Evolutionary conservation across 2,329 filamentous ascomycete species (phyloP).

Genomic region (Alternaria sp.): DNA sequence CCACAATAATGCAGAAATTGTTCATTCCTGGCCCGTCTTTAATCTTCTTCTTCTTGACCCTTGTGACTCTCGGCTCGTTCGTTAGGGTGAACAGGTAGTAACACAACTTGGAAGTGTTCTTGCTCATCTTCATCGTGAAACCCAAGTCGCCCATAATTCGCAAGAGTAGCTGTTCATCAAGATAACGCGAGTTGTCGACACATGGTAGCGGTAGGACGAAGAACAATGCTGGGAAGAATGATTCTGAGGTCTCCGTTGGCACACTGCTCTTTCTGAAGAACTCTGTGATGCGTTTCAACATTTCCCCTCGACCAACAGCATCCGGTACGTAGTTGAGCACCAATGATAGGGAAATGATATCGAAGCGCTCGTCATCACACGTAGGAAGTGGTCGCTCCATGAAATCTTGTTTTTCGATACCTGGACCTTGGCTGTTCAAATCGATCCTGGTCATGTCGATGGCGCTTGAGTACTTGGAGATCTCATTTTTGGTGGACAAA

Average conservation of each 20-base stretch:
- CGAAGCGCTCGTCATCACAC: conserved; percentile 71
- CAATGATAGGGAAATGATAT: conserved; percentile 89
- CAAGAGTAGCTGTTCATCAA: conserved; percentile 73
- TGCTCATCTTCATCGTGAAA: conserved; percentile 70
- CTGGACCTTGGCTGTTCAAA: conserved; percentile 81
- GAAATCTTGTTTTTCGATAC: conserved; percentile 90
- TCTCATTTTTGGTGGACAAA: conserved; percentile 83
- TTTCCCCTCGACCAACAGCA: conserved; percentile 76
- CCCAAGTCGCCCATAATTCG: conserved; percentile 81
- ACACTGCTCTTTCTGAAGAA: conserved; percentile 37
- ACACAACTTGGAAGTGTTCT: conserved; percentile 81
- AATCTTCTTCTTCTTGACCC: conserved; percentile 77
- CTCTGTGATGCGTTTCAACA: conserved; percentile 66
- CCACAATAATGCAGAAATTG: conserved; percentile 85
- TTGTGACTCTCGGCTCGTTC: conserved; percentile 38
- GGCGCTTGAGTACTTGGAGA: conserved; percentile 70
- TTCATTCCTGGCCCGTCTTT: conserved; percentile 80
- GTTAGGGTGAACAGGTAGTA: conserved; percentile 84
- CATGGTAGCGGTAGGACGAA: conserved; percentile 90
- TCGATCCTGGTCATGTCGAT: conserved; percentile 87
- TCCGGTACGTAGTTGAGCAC: conserved; percentile 95
- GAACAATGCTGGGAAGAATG: conserved; percentile 72
- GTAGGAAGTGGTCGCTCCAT: conserved; percentile 83
- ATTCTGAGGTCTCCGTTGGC: neutral
- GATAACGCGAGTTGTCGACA: conserved; percentile 87